phyloP scores from a whole-genome alignment of 1,284 basidiomycete genomes.

The Leccinum olivaceoglutinosum region DNA sequence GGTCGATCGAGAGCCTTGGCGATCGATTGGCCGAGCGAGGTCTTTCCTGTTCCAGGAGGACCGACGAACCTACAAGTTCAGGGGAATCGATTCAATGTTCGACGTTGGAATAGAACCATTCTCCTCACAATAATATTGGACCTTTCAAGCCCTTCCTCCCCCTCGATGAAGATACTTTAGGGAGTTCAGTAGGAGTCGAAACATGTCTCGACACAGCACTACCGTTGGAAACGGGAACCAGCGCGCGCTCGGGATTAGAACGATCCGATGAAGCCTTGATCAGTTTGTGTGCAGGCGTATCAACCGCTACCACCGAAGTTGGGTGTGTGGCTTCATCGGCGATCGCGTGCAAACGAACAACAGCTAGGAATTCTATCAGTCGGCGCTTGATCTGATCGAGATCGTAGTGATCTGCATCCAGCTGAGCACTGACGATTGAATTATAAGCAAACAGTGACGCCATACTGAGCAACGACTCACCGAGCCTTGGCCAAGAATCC shows the following conservation, averaged over 20 bases:
- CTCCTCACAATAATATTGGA: constrained; percentile 72
- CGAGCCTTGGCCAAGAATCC: constrained; percentile 59
- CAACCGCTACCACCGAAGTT: background rate
- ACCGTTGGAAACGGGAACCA: constrained; percentile 15
- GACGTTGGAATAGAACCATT: background rate
- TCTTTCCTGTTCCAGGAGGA: constrained; percentile 83
- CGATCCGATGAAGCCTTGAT: constrained; percentile 10
- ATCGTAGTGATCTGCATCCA: constrained; percentile 86
- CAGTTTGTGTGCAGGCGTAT: constrained; percentile 3
- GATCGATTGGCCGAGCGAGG: constrained; percentile 82
- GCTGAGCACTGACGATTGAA: constrained; percentile 43
- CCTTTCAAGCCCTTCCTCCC: constrained; percentile 52
- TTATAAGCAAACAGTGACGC: constrained; percentile 4
- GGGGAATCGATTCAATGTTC: background rate
- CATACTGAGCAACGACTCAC: constrained; percentile 13
- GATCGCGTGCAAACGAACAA: constrained; percentile 75
- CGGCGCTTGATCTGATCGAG: constrained; percentile 88
- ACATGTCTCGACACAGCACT: constrained; percentile 6
- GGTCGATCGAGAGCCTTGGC: constrained; percentile 79
- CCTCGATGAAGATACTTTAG: constrained; percentile 7
- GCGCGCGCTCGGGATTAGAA: constrained; percentile 16
- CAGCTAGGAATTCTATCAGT: constrained; percentile 85
- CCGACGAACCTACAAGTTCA: constrained; percentile 58
- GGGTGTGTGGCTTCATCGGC: constrained; percentile 27
- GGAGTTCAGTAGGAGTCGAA: constrained; percentile 6